phyloP scores from a whole-genome alignment of 768 basidiomycete genomes.

The Kwoniella sp. region DNA sequence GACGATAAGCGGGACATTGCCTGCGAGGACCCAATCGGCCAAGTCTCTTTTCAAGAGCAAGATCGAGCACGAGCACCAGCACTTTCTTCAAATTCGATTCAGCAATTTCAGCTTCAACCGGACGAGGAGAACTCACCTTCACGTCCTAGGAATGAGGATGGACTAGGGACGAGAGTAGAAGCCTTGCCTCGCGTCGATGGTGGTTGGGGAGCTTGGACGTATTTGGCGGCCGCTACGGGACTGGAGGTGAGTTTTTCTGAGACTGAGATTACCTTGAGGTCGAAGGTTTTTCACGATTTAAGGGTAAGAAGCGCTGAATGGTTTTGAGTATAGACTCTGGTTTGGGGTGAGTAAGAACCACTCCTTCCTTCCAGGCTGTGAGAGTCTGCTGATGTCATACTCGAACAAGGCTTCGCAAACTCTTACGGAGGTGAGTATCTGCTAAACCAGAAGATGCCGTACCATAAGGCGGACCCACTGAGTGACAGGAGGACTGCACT shows the following conservation, averaged over 20 bases:
- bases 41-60: too few species aligned
- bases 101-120: background rate
- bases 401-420: constrained; percentile 19
- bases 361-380: too few species aligned
- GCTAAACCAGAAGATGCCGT: too few species aligned
- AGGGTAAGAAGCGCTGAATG: background rate
- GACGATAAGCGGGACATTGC: too few species aligned
- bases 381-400: background rate
- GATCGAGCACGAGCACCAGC: background rate
- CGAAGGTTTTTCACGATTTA: too few species aligned
- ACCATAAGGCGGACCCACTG: too few species aligned
- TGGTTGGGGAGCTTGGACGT: constrained; percentile 37
- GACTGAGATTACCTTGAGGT: too few species aligned
- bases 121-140: background rate
- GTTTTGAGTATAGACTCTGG: constrained; percentile 16
- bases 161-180: background rate
- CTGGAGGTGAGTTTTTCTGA: constrained; percentile 26
- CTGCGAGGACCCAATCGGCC: too few species aligned
- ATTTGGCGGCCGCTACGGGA: constrained; percentile 31
- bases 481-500: too few species aligned
- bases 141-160: background rate
- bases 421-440: constrained; percentile 27
- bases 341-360: constrained; percentile 29
- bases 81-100: background rate
- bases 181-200: constrained; percentile 33